Conservation (phyloP, 768 basidiomycete genomes). For the Amanita pallidorosea region DNA sequence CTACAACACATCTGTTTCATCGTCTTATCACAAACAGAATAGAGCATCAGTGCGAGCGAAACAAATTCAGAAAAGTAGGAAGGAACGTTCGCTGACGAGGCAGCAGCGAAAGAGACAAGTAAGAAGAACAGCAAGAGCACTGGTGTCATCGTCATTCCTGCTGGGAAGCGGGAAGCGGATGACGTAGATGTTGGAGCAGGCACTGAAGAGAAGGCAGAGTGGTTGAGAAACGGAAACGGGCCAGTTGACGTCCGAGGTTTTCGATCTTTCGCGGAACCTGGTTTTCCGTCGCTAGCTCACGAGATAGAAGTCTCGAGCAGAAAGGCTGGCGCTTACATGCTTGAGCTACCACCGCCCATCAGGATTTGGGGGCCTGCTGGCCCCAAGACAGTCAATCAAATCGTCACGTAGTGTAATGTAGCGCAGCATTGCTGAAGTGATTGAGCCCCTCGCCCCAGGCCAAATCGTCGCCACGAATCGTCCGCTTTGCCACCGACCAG, state of each 20-base stretch:
- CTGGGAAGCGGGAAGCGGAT: constrained; percentile 33
- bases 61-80: constrained; percentile 8
- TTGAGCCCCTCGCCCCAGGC: too few species aligned
- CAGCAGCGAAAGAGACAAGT: constrained; percentile 57
- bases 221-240: constrained; percentile 43
- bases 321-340: neutral
- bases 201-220: constrained; percentile 24
- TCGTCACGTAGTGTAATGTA: too few species aligned
- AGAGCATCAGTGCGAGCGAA: constrained; percentile 5
- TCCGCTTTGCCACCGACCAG: too few species aligned
- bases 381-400: too few species aligned
- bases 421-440: too few species aligned
- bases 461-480: too few species aligned
- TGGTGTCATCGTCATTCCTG: constrained; percentile 62
- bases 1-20: constrained; percentile 14
- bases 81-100: constrained; percentile 41
- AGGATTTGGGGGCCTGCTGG: neutral
- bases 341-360: neutral
- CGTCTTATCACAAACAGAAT: constrained; percentile 8
- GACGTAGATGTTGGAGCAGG: constrained; percentile 21
- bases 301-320: neutral
- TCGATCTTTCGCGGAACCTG: constrained; percentile 15
- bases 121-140: constrained; percentile 27
- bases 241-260: constrained; percentile 70
- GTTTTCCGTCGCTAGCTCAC: neutral